A percentile compares a stretch with the other conserved stretches of the same genome.
Evolutionary conservation across 345 rosid species (phyloP).

Genomic region (Mercurialis annua): DNA sequence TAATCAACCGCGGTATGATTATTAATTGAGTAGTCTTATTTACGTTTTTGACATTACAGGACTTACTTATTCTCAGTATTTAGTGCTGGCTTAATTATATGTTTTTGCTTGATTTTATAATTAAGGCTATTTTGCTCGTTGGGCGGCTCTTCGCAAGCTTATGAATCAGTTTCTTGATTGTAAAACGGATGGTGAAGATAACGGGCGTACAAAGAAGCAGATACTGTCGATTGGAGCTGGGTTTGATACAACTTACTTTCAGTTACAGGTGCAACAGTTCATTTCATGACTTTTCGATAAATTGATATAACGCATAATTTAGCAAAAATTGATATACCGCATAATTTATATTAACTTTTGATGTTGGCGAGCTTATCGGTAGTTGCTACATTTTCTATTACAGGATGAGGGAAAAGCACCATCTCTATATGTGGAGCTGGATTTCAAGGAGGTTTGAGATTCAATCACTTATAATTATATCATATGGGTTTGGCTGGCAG

Average conservation of each 20-base stretch:
- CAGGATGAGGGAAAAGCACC: conserved; percentile 92
- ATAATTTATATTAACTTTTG: conserved; percentile 1
- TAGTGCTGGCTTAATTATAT: conserved; percentile 3
- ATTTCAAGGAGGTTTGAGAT: conserved; percentile 78
- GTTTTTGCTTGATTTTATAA: conserved; percentile 4
- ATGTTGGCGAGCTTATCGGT: not conserved
- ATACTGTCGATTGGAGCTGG: conserved; percentile 95
- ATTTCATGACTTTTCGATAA: conserved; percentile 10
- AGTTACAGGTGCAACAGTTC: conserved; percentile 57
- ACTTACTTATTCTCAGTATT: not conserved
- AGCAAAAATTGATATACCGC: no score
- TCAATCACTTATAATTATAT: conserved; percentile 6
- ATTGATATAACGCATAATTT: not conserved
- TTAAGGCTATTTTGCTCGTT: conserved; percentile 87
- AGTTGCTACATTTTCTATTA: conserved; percentile 5
- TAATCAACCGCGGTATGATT: conserved; percentile 76
- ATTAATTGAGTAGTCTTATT: not conserved
- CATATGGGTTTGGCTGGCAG: not conserved
- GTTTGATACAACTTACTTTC: conserved; percentile 87
- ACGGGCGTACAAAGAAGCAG: conserved; percentile 53
- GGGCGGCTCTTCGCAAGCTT: conserved; percentile 92
- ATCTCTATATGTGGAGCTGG: conserved; percentile 81
- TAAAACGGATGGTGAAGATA: conserved; percentile 26
- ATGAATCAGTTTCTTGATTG: conserved; percentile 70
- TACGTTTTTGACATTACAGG: not conserved